Evolutionary conservation across 371 early-diverging fungal genomes (phyloP).

Genomic region (Mucor circinelloides): DNA sequence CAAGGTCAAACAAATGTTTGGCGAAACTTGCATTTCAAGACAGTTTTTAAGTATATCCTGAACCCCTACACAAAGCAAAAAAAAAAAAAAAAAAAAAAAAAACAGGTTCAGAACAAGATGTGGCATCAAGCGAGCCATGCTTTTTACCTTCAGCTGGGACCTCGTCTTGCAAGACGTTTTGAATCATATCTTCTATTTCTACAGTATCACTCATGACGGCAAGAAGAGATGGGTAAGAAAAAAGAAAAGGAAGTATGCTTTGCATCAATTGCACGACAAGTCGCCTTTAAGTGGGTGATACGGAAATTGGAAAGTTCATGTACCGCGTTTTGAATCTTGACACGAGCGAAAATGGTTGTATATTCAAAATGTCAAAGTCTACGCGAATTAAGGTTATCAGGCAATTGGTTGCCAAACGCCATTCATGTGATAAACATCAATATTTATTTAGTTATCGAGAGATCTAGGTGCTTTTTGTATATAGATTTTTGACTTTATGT

Average conservation of each 20-base stretch:
- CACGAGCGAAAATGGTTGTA: background rate
- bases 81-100: no score
- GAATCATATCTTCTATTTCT: background rate
- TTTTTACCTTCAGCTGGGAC: background rate
- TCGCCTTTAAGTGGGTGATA: background rate
- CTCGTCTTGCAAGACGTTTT: background rate
- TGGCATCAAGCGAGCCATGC: background rate
- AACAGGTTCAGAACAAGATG: background rate
- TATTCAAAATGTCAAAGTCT: no score
- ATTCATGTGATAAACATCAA: background rate
- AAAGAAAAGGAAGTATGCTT: background rate
- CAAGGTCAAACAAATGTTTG: background rate
- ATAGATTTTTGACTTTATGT: background rate
- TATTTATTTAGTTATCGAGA: no score
- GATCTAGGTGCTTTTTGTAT: background rate
- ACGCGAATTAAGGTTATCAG: background rate
- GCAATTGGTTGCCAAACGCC: background rate
- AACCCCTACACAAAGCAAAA: no score
- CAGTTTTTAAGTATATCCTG: no score
- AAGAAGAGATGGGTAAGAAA: background rate
- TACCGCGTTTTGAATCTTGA: background rate
- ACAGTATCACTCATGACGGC: background rate
- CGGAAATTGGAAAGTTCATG: background rate
- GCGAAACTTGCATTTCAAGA: no score
- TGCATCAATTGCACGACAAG: background rate